phyloP scores from a whole-genome alignment of 768 basidiomycete genomes.

The Boletus subparvulus region DNA sequence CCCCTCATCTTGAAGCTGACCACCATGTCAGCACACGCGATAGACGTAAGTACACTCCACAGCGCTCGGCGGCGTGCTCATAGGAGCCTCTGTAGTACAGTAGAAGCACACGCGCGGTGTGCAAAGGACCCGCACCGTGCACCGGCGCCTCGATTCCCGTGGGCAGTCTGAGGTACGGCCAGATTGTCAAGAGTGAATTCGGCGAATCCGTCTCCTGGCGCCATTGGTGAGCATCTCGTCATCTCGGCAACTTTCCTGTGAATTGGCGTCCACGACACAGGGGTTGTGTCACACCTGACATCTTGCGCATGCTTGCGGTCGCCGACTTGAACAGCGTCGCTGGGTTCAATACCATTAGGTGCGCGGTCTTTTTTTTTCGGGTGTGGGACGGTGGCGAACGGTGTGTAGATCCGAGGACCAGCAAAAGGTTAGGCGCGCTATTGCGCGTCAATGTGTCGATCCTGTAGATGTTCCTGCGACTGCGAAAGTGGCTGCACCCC shows the following conservation, averaged over 20 bases:
- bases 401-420: slow-evolving; percentile 55
- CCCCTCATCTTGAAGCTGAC: neutral
- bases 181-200: slow-evolving; percentile 41
- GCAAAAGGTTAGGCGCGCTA: slow-evolving; percentile 57
- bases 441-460: slow-evolving; percentile 54
- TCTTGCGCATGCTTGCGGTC: slow-evolving; percentile 50
- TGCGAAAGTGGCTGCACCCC: slow-evolving; percentile 30
- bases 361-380: slow-evolving; percentile 13
- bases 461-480: slow-evolving; percentile 54
- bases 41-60: slow-evolving; percentile 27
- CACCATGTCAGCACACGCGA: slow-evolving; percentile 27
- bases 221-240: slow-evolving; percentile 57
- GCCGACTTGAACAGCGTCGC: slow-evolving; percentile 41
- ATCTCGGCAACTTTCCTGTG: slow-evolving; percentile 2
- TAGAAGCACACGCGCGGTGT: slow-evolving; percentile 66
- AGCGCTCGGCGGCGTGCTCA: neutral
- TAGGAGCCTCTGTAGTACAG: slow-evolving; percentile 54
- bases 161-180: slow-evolving; percentile 67
- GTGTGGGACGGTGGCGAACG: neutral
- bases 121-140: slow-evolving; percentile 64
- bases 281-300: slow-evolving; percentile 68
- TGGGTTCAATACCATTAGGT: slow-evolving; percentile 58
- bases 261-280: slow-evolving; percentile 34
- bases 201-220: slow-evolving; percentile 73
- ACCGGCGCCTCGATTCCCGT: slow-evolving; percentile 50